Conservation (phyloP, 768 basidiomycete species). For the Tephrocybe sp. region DNA sequence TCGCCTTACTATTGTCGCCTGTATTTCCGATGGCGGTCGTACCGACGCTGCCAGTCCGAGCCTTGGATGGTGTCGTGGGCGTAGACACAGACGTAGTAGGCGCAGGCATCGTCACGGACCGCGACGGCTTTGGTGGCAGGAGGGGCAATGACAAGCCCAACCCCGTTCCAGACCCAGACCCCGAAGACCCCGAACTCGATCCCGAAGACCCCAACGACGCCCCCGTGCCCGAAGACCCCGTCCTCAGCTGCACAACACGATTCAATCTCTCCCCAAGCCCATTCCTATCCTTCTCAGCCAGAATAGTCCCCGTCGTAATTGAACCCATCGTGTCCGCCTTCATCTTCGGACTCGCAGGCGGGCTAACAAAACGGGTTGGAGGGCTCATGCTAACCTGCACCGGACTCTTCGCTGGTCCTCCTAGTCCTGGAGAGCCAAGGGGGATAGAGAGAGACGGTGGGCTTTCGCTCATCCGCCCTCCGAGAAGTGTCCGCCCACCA, state of each 20-base stretch:
- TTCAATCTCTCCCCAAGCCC: slow-evolving; percentile 40
- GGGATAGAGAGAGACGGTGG: too few species aligned
- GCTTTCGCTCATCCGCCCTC: too few species aligned
- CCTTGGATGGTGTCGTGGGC: background rate
- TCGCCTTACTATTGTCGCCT: background rate
- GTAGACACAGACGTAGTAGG: background rate
- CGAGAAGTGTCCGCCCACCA: slow-evolving; percentile 11
- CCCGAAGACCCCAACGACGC: background rate
- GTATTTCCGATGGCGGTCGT: background rate
- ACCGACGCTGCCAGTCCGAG: background rate
- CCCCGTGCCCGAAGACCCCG: background rate
- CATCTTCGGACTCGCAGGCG: slow-evolving; percentile 30
- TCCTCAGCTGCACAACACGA: slow-evolving; percentile 30
- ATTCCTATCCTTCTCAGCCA: slow-evolving; percentile 26
- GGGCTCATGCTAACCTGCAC: slow-evolving; percentile 21
- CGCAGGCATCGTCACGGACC: background rate
- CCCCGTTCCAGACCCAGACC: background rate
- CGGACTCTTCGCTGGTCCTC: slow-evolving; percentile 21
- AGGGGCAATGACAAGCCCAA: too few species aligned
- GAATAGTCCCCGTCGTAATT: slow-evolving; percentile 1
- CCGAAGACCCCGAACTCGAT: slow-evolving; percentile 2
- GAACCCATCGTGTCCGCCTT: slow-evolving; percentile 9
- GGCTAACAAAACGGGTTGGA: slow-evolving; percentile 33
- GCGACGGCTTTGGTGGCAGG: background rate
- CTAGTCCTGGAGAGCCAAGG: background rate